Evolutionary conservation across 2,329 filamentous ascomycete species (phyloP).

Genomic region (Anisogramma anomala): DNA sequence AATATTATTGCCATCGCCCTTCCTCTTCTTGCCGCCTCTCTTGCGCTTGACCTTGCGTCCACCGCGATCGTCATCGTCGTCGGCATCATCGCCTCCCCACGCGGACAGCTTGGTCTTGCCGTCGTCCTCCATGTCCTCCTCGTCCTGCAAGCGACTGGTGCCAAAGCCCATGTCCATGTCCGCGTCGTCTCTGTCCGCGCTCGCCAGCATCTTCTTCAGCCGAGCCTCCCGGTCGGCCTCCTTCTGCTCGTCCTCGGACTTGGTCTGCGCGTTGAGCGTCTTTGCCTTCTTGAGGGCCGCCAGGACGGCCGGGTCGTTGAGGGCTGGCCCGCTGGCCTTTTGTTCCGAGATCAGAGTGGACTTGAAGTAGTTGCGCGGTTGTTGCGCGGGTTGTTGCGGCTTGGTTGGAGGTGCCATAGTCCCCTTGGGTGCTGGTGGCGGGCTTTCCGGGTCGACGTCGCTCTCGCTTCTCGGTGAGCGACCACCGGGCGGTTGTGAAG

Average conservation of each 20-base stretch:
- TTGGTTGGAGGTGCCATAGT: slow-evolving; percentile 37
- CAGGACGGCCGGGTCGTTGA: slow-evolving; percentile 65
- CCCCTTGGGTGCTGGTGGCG: slow-evolving; percentile 18
- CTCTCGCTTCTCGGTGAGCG: slow-evolving; percentile 13
- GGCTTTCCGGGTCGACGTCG: slow-evolving; percentile 16
- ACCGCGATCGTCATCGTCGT: slow-evolving; percentile 36
- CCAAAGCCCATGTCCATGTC: slow-evolving; percentile 96
- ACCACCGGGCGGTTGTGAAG: not conserved
- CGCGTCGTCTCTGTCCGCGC: slow-evolving; percentile 67
- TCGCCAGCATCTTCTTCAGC: slow-evolving; percentile 61
- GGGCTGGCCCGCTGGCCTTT: slow-evolving; percentile 39
- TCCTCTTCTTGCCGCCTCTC: slow-evolving; percentile 62
- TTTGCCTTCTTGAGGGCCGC: slow-evolving; percentile 81
- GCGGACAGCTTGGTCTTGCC: slow-evolving; percentile 55
- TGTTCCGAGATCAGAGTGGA: slow-evolving; percentile 45
- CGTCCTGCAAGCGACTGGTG: slow-evolving; percentile 74
- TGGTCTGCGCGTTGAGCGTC: slow-evolving; percentile 39
- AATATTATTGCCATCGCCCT: slow-evolving; percentile 67
- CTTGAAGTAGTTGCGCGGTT: slow-evolving; percentile 51
- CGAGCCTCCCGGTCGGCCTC: slow-evolving; percentile 50
- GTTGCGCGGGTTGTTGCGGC: slow-evolving; percentile 22
- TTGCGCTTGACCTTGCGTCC: slow-evolving; percentile 49
- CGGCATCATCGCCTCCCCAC: slow-evolving; percentile 40
- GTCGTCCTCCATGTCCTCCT: slow-evolving; percentile 63
- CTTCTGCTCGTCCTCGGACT: slow-evolving; percentile 29